A percentile compares a stretch with the other conserved stretches of the same genome.
Conservation (phyloP, 495 filamentous ascomycete species). For the Penicillium cataractarum region DNA sequence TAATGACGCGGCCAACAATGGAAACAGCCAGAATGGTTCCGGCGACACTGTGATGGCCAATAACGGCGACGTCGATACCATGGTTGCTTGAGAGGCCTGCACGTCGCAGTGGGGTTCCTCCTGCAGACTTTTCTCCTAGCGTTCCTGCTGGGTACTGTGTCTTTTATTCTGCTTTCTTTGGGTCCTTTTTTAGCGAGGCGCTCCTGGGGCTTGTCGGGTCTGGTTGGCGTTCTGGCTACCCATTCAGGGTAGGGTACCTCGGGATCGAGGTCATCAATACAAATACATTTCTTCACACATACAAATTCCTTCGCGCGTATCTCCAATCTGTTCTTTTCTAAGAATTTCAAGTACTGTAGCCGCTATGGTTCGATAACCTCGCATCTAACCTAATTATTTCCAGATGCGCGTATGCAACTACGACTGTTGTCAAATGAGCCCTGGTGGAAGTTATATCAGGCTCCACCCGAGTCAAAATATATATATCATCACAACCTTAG, state of each 20-base stretch:
- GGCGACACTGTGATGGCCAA: constrained; percentile 50
- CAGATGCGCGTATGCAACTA: too few relatives aligned
- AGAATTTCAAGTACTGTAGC: too few relatives aligned
- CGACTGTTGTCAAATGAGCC: too few relatives aligned
- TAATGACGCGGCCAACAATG: constrained; percentile 30
- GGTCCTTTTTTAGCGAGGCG: constrained; percentile 27
- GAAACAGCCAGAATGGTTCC: constrained; percentile 28
- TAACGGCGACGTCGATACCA: constrained; percentile 58
- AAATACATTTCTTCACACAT: neutral
- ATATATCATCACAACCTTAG: too few relatives aligned
- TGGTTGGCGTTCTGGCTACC: neutral
- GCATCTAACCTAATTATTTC: too few relatives aligned
- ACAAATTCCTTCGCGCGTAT: too few relatives aligned
- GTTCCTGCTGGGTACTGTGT: neutral
- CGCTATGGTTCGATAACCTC: too few relatives aligned
- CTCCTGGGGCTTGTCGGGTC: constrained; percentile 17
- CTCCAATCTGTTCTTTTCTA: too few relatives aligned
- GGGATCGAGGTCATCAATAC: neutral
- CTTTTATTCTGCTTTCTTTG: neutral
- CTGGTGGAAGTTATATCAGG: too few relatives aligned
- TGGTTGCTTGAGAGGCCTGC: constrained; percentile 54
- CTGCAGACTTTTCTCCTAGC: neutral
- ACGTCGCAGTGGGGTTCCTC: neutral
- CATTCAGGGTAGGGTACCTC: neutral
- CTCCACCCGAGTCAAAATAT: too few relatives aligned